Evolutionary conservation across 2,329 filamentous ascomycete genomes (phyloP), one percentile per base, ranked within the genome.

Genomic region (Pseudocercospora fijiensis): DNA sequence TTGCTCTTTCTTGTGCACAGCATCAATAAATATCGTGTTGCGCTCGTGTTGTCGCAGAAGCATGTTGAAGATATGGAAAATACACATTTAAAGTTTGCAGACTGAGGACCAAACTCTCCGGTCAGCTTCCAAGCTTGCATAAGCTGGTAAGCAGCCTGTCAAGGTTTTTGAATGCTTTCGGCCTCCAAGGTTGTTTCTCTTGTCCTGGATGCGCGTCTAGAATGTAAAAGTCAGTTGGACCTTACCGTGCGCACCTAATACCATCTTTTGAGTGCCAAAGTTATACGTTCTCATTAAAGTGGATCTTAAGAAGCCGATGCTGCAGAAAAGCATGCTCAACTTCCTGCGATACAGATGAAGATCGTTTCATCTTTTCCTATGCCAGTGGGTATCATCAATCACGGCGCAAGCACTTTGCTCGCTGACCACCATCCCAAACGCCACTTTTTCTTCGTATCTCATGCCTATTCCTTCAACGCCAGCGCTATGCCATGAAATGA

Each of bases 351-450:
- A n/a, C 37, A 41, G 37, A 41, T 18, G 16, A 41, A 41, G 37
- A 41, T 41, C 37, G 6, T 41, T 41, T 41, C 37, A n/a, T 41
- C 37, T 41, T 49, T 49, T 49, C 22, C 45, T 26, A 53, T 28
- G 49, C 49, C 26, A n/a, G 49, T 53, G 49, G 49, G 49, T 53
- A 53, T 53, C 49, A 27, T 26, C 26, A 11, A 37, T 55, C 26
- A 33, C 53, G 13, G 18, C 30, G 4, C 28, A 56, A 45, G 60
- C 27, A 53, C 57, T 5, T 57, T 60, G 33, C 59, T 33, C 49
- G 24, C 16, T 27, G 16, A 30, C 49, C 37, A 41, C 37, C 37
- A 41, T 18, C 22, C 49, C 49, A 53, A n/a, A n/a, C 16, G 49
- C 20, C 24, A 26, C 10, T 26, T 49, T 20, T 30, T 11, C 7